A percentile compares a stretch with the other conserved stretches of the same genome.
Conservation (phyloP, 2,329 filamentous ascomycete species). For the Aspergillus floridensis region DNA sequence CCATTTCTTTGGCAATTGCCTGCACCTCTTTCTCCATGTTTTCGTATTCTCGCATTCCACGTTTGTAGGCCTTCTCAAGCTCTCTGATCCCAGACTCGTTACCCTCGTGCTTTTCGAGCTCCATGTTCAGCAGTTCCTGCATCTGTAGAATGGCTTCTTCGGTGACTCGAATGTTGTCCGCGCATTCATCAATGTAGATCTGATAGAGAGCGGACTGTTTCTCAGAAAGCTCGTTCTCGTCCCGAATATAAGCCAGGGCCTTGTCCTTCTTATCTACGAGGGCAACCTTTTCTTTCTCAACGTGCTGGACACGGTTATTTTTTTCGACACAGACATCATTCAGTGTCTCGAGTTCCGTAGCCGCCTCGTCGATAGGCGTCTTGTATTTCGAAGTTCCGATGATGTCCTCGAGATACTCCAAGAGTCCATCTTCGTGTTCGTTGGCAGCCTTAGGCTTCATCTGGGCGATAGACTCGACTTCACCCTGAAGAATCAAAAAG, state of each 20-base stretch:
- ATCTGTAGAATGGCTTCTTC: conserved; percentile 89
- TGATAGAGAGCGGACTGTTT: conserved; percentile 94
- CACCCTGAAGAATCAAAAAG: conserved; percentile 93
- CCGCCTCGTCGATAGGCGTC: conserved; percentile 90
- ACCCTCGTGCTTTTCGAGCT: conserved; percentile 88
- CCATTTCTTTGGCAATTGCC: conserved; percentile 76
- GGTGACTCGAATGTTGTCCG: conserved; percentile 83
- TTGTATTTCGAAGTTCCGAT: conserved; percentile 99
- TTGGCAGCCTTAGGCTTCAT: conserved; percentile 97
- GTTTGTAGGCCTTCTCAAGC: conserved; percentile 79
- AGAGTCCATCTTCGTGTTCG: conserved; percentile 91
- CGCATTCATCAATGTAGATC: conserved; percentile 82
- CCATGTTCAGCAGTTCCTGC: conserved; percentile 78
- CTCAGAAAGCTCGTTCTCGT: conserved; percentile 86
- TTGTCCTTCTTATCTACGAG: conserved; percentile 97
- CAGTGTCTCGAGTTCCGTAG: conserved; percentile 80
- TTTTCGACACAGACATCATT: conserved; percentile 97
- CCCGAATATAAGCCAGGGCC: conserved; percentile 79
- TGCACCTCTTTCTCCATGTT: conserved; percentile 78
- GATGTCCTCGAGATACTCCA: conserved; percentile 97
- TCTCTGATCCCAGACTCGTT: conserved; percentile 87
- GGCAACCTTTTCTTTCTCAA: conserved; percentile 92
- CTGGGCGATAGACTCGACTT: conserved; percentile 97
- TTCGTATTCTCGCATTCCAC: conserved; percentile 79
- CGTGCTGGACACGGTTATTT: conserved; percentile 90